Percentiles rank a stretch among this genome's conserved stretches.
phyloP scores from a whole-genome alignment of 345 rosid species.

The Toxicodendron radicans region DNA sequence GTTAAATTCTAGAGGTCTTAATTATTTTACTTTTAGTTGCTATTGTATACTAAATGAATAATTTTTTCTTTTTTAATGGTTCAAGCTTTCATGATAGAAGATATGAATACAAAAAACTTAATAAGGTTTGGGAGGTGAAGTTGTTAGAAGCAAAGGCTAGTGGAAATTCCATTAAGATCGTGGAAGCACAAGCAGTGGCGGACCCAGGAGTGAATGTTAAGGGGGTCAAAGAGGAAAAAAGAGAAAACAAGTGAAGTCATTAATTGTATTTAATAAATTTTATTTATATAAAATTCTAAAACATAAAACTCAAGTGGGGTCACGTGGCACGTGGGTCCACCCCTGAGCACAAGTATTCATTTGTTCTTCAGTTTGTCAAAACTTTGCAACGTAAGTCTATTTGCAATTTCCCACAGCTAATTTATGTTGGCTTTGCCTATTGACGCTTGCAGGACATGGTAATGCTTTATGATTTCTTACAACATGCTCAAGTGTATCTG shows the following conservation, averaged over 20 bases:
- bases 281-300: no score
- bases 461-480: conserved; percentile 93
- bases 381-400: conserved; percentile 3
- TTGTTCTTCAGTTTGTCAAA: conserved; percentile 12
- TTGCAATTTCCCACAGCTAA: background rate
- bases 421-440: conserved; percentile 26
- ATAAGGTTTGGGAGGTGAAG: conserved; percentile 97
- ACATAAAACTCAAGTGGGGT: no score
- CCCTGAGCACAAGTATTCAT: conserved; percentile 69
- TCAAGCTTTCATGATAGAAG: conserved; percentile 96
- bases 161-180: conserved; percentile 91
- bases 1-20: no score
- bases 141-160: conserved; percentile 92
- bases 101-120: conserved; percentile 94
- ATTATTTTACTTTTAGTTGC: background rate
- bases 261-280: no score
- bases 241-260: no score
- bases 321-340: no score
- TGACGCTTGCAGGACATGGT: conserved; percentile 81
- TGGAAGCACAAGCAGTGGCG: no score
- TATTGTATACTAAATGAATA: conserved; percentile 22
- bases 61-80: conserved; percentile 26
- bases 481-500: conserved; percentile 97
- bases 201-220: no score
- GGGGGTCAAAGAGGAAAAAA: no score